phyloP scores from a whole-genome alignment of 2,329 filamentous ascomycete genomes.

The Diaporthe velutina region DNA sequence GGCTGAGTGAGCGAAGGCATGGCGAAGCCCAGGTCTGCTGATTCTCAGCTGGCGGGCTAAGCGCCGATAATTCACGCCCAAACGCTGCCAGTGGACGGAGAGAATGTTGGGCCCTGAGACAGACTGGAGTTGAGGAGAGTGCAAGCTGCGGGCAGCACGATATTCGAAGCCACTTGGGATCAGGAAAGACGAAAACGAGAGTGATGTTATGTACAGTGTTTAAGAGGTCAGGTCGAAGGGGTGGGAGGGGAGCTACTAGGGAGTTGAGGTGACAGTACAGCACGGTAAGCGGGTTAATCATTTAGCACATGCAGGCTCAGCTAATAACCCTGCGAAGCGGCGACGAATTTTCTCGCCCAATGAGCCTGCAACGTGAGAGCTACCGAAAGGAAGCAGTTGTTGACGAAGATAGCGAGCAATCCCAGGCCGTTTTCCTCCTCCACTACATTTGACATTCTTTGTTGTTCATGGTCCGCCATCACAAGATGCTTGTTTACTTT shows the following conservation, averaged over 20 bases:
- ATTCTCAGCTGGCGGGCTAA: slow-evolving; percentile 24
- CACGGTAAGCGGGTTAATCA: slow-evolving; percentile 20
- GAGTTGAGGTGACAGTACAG: slow-evolving; percentile 17
- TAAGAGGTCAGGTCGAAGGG: not conserved
- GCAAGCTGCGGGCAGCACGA: not conserved
- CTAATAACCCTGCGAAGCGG: not conserved
- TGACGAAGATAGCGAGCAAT: not conserved
- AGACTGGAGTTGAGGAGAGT: not conserved
- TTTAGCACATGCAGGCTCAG: slow-evolving; percentile 28
- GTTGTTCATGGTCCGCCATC: not conserved
- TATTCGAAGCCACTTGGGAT: not conserved
- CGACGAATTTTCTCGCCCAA: slow-evolving; percentile 6
- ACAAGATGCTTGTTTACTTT: slow-evolving; percentile 17
- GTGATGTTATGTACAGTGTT: not conserved
- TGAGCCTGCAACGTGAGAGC: not conserved
- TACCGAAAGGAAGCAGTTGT: not conserved
- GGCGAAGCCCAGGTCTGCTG: not conserved
- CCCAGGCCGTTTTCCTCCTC: not conserved
- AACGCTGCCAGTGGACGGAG: not conserved
- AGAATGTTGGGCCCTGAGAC: not conserved
- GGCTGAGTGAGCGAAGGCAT: slow-evolving; percentile 40
- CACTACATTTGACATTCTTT: not conserved
- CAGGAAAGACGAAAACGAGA: not conserved
- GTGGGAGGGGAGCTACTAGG: slow-evolving; percentile 3
- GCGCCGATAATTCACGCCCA: slow-evolving; percentile 1